Conservation (phyloP, 352 stramenopile species). For the Globisporangium nagaii region DNA sequence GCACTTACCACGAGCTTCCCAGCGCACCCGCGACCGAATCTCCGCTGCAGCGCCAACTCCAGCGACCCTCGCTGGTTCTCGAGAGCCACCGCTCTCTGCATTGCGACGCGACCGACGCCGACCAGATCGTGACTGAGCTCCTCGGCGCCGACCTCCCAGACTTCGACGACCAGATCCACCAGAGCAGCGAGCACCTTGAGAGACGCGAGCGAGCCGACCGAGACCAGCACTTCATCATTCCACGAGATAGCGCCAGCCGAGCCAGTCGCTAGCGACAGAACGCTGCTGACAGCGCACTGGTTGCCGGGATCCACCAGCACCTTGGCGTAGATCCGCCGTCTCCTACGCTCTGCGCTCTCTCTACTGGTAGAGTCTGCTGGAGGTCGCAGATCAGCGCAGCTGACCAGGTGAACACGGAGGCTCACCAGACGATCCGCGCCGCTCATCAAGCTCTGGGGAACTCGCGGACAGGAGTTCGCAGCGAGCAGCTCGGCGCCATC, state of each 20-base stretch:
- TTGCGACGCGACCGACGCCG: background rate
- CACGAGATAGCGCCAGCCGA: background rate
- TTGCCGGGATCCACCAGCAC: constrained; percentile 2
- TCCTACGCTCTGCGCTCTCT: background rate
- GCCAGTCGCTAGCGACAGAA: background rate
- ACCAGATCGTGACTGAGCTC: background rate
- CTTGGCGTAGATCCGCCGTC: background rate
- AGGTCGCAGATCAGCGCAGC: background rate
- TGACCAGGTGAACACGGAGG: background rate
- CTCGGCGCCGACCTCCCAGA: constrained; percentile 1
- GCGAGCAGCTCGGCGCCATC: no score
- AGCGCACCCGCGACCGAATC: background rate
- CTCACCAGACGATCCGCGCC: background rate
- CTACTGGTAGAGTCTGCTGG: background rate
- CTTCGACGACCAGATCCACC: constrained; percentile 1
- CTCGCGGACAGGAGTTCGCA: no score
- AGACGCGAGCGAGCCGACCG: background rate
- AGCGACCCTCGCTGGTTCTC: background rate
- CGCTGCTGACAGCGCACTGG: background rate
- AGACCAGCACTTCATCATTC: background rate
- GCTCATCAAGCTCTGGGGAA: no score
- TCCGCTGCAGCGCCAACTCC: background rate
- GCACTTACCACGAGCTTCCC: background rate
- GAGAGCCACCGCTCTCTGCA: background rate
- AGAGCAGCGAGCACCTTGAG: background rate